A percentile compares a stretch with the other conserved stretches of the same genome.
Conservation (phyloP, 2,329 filamentous ascomycete species). For the Arthrobotrys iridis region DNA sequence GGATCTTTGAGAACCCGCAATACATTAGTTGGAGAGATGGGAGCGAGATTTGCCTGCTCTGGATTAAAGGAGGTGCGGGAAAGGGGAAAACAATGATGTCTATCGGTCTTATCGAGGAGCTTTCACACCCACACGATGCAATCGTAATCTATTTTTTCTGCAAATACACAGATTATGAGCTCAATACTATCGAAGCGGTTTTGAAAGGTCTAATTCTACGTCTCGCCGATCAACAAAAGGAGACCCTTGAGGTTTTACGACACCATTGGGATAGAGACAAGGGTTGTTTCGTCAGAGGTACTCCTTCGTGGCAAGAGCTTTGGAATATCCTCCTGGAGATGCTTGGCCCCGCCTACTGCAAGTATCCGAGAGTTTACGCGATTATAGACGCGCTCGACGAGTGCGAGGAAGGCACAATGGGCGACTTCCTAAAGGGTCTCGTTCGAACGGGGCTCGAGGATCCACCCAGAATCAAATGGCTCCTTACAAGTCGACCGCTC, state of each 20-base stretch:
- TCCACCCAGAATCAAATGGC: constrained; percentile 58
- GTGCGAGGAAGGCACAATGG: constrained; percentile 38
- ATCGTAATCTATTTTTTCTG: neutral
- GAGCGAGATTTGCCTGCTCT: constrained; percentile 59
- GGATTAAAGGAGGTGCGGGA: constrained; percentile 61
- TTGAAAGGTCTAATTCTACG: constrained; percentile 48
- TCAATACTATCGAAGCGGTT: constrained; percentile 2
- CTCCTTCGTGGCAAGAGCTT: constrained; percentile 19
- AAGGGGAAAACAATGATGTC: constrained; percentile 63
- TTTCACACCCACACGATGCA: neutral
- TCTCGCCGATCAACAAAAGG: constrained; percentile 13
- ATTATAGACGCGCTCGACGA: constrained; percentile 55
- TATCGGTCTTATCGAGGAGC: constrained; percentile 59
- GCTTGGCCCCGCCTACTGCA: constrained; percentile 19
- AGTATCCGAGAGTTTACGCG: constrained; percentile 45
- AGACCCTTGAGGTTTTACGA: neutral
- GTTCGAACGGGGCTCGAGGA: constrained; percentile 55
- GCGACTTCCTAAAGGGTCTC: constrained; percentile 29
- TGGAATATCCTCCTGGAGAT: constrained; percentile 38
- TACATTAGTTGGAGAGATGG: constrained; percentile 57
- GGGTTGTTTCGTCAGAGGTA: constrained; percentile 8
- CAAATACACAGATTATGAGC: neutral
- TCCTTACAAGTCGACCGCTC: constrained; percentile 59
- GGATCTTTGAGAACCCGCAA: constrained; percentile 56
- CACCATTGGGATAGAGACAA: constrained; percentile 15